Conservation (phyloP, 148 eudicot genomes). For the Chenopodium berlandieri region DNA sequence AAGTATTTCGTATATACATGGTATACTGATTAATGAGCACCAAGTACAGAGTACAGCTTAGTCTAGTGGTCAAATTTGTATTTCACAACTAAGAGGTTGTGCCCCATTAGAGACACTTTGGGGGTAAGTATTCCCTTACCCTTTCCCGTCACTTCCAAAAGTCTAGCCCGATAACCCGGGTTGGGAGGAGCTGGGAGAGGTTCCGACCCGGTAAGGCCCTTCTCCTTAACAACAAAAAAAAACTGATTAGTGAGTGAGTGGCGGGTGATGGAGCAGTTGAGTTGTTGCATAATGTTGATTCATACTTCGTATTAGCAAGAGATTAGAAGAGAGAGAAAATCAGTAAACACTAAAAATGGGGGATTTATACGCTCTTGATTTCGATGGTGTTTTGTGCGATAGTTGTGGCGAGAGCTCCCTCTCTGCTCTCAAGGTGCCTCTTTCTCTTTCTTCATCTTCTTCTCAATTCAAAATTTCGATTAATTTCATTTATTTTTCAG, state of each 20-base stretch:
- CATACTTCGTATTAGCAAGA: background rate
- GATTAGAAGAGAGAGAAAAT: background rate
- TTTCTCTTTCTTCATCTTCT: background rate
- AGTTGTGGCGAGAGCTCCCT: constrained; percentile 96
- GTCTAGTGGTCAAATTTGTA: no score
- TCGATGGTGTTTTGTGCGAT: constrained; percentile 94
- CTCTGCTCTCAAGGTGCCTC: constrained; percentile 73
- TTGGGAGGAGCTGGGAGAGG: no score
- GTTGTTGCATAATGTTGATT: background rate
- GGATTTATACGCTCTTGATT: constrained; percentile 85
- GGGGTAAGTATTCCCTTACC: no score
- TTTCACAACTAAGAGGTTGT: no score
- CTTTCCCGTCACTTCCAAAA: no score
- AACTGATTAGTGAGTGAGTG: background rate
- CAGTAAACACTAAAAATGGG: constrained; percentile 41
- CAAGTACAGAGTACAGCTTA: no score
- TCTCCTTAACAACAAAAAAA: no score
- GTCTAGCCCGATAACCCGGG: no score
- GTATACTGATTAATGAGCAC: background rate
- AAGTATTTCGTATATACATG: no score
- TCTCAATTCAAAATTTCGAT: background rate
- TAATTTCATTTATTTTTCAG: background rate
- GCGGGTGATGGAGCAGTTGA: background rate
- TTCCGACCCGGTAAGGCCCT: no score
- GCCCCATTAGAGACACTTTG: no score